These are phyloP conservation scores for Orobanche coerulescens DNA, from an alignment of 257 asterid genomes.

Conservation along the genomic window DNA sequence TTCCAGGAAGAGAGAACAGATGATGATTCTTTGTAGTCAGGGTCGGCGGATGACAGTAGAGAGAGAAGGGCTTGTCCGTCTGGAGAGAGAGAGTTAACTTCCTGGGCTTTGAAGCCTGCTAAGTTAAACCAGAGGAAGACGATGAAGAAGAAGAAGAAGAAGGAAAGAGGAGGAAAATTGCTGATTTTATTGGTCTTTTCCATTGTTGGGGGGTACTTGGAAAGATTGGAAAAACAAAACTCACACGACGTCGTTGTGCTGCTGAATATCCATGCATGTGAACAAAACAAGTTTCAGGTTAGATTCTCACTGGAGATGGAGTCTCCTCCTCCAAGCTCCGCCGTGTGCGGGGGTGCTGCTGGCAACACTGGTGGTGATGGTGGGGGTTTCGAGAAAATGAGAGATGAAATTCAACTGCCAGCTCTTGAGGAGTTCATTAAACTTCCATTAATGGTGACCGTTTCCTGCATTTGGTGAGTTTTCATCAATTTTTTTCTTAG, in stretches of 20 bases:
- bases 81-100: conserved; percentile 45
- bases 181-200: conserved; percentile 18
- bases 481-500: conserved; percentile 3
- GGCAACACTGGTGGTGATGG: conserved; percentile 11
- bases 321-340: conserved; percentile 25
- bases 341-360: conserved; percentile 35
- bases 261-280: conserved; percentile 42
- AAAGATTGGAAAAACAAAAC: conserved; percentile 27
- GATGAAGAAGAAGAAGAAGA: conserved; percentile 25
- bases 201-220: conserved; percentile 22
- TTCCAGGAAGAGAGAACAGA: conserved; percentile 69
- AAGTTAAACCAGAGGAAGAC: conserved; percentile 26
- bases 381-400: neutral
- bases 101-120: neutral
- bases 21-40: conserved; percentile 48
- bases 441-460: conserved; percentile 23
- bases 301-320: conserved; percentile 27
- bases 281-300: conserved; percentile 7
- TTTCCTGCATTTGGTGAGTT: neutral
- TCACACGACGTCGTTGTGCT: conserved; percentile 33
- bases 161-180: conserved; percentile 14
- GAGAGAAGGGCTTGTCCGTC: conserved; percentile 87
- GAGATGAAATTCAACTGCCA: neutral
- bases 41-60: conserved; percentile 51
- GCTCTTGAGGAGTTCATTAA: neutral